phyloP scores from a whole-genome alignment of 169 alveolate species.

The Cryptosporidium baileyi region DNA sequence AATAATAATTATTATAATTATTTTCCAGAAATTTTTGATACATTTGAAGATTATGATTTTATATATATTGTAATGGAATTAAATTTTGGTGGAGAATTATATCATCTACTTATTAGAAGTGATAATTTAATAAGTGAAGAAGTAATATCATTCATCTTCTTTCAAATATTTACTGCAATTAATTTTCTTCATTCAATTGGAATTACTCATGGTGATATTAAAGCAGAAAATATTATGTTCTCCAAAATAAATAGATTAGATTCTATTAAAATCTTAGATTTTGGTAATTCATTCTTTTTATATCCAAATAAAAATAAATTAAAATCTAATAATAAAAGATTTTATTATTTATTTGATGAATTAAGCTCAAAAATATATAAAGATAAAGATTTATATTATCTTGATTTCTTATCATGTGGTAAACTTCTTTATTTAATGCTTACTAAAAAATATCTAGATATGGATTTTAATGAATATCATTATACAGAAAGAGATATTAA shows the following conservation, averaged over 20 bases:
- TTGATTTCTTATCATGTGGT: conserved; percentile 64
- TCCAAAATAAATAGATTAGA: conserved; percentile 72
- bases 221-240: conserved; percentile 80
- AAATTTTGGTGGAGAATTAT: conserved; percentile 75
- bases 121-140: conserved; percentile 71
- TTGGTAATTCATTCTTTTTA: conserved; percentile 72
- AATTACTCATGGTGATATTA: conserved; percentile 82
- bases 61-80: conserved; percentile 75
- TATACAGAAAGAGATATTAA: not conserved
- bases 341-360: not conserved
- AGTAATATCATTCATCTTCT: conserved; percentile 70
- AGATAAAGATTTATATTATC: not conserved
- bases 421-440: conserved; percentile 33
- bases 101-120: conserved; percentile 72
- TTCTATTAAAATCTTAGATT: conserved; percentile 79
- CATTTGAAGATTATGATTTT: conserved; percentile 38
- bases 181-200: conserved; percentile 73
- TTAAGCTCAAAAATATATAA: conserved; percentile 4
- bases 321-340: not conserved
- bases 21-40: conserved; percentile 41
- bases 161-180: conserved; percentile 73
- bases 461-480: conserved; percentile 12
- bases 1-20: not conserved
- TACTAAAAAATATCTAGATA: conserved; percentile 19
- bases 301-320: too few relatives aligned